Percentiles rank a stretch among this genome's conserved stretches.
phyloP scores from a whole-genome alignment of 768 basidiomycete species.

The Amanita fuliginea region DNA sequence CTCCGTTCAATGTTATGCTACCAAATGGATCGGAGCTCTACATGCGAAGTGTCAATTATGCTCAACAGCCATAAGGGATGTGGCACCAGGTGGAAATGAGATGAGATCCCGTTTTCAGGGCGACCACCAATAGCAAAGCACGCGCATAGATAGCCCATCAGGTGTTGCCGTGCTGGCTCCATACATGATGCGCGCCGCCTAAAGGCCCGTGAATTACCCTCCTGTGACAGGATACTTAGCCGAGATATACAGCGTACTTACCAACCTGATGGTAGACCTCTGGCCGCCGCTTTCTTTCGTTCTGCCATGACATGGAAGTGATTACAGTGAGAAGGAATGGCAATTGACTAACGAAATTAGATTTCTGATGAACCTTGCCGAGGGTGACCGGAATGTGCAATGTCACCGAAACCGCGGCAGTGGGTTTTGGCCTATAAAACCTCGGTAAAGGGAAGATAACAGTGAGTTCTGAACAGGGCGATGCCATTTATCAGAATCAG shows the following conservation, averaged over 20 bases:
- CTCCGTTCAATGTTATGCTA: too few species aligned
- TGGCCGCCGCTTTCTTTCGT: too few species aligned
- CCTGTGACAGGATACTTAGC: neutral
- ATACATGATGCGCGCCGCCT: conserved; percentile 1
- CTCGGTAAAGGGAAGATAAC: neutral
- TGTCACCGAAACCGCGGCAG: neutral
- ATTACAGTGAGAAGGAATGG: neutral
- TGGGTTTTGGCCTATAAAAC: too few species aligned
- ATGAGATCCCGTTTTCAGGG: neutral
- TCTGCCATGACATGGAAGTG: too few species aligned
- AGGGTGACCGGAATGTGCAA: neutral
- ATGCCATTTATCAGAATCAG: neutral
- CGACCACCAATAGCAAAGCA: neutral
- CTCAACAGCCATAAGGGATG: neutral
- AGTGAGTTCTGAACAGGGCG: too few species aligned
- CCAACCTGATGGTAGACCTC: too few species aligned
- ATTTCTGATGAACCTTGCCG: neutral
- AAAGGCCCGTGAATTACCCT: neutral
- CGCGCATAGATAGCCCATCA: neutral
- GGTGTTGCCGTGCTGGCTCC: neutral
- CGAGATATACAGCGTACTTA: neutral
- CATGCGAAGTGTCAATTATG: too few species aligned
- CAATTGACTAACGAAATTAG: neutral
- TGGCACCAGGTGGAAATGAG: neutral
- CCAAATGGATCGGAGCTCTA: too few species aligned